Base-by-base conservation (phyloP, 768 basidiomycete species). In the Gautieria morchelliformis region DNA sequence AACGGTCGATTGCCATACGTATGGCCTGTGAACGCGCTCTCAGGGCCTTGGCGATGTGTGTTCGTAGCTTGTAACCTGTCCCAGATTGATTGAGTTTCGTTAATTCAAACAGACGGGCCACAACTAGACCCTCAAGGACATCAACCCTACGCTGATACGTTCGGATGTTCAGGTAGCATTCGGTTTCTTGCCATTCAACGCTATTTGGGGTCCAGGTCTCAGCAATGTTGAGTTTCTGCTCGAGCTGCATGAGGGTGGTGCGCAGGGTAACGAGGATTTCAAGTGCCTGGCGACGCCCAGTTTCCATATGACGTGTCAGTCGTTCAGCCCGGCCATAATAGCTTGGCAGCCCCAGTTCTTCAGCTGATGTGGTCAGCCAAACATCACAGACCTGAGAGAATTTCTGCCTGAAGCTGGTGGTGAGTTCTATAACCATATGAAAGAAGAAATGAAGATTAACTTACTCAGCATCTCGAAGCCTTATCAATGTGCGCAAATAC, bases 41-140 rank as follows among this genome's bases (percentile, higher is more conserved):
- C 2, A 72, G 61, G 0, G 65, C 62, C 53, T 69, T 69, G 4
- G 68, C 63, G 24, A 72, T 67, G 40, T 71, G 69, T 1, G 62
- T 66, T n/a, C n/a, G n/a, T 58, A 68, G 60, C 42, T 68, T 68
- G 56, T 74, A 74, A 0, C 69, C 73, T 2, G 61, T 62, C 20
- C 63, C 66, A 10, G 56, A 58, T 48, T 66, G 35, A 14, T 60
- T 61, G n/a, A 68, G 48, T 58, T 69, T 72, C 3, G 60, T 49
- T 1, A 72, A 54, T 54, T 71, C 68, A 44, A 71, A 67, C 0
- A 71, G 58, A 0, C 65, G 52, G 55, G 66, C 65, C 0, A 71
- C 66, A 0, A 71, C 67, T 0, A 71, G 61, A 6, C 62, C 57
- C 37, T 72, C 66, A 0, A 72, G 63, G 5, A 64, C 53, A 35